These are phyloP conservation scores for Fragosphaeria purpurea DNA, from an alignment of 2,329 filamentous ascomycete genomes.

Conservation along the genomic window DNA sequence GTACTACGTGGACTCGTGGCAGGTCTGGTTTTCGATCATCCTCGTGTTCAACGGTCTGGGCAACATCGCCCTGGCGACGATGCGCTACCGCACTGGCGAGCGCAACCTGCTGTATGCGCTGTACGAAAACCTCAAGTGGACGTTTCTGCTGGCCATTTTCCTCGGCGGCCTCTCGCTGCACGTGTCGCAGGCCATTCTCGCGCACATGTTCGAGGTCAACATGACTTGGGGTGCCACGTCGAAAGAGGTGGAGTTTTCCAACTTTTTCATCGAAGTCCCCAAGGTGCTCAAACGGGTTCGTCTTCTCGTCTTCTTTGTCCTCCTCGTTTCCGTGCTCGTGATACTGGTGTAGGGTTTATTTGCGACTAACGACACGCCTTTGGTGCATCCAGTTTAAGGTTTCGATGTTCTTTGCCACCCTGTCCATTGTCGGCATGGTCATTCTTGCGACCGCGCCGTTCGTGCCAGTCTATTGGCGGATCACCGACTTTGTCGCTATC, in stretches of 20 bases:
- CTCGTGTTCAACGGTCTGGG: slow-evolving; percentile 68
- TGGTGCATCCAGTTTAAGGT: slow-evolving; percentile 52
- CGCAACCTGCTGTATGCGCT: slow-evolving; percentile 45
- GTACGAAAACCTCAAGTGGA: slow-evolving; percentile 63
- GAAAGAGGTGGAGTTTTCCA: slow-evolving; percentile 71
- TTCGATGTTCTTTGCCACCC: slow-evolving; percentile 51
- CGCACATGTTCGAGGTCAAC: slow-evolving; percentile 77
- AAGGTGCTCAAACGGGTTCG: slow-evolving; percentile 66
- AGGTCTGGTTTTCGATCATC: slow-evolving; percentile 72
- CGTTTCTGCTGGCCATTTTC: slow-evolving; percentile 66
- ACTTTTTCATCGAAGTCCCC: slow-evolving; percentile 77
- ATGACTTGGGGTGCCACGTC: slow-evolving; percentile 80
- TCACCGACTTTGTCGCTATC: slow-evolving; percentile 65
- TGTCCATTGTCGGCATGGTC: slow-evolving; percentile 52
- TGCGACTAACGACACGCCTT: not conserved
- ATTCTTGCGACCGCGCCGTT: slow-evolving; percentile 54
- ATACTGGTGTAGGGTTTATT: not conserved
- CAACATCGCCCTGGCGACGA: slow-evolving; percentile 60
- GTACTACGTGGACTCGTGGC: slow-evolving; percentile 70
- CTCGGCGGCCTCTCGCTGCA: slow-evolving; percentile 73
- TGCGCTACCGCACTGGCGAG: slow-evolving; percentile 63
- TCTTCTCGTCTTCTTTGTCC: slow-evolving; percentile 23
- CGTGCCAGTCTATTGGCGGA: slow-evolving; percentile 55
- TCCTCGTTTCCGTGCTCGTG: not conserved
- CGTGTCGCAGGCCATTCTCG: slow-evolving; percentile 66